Evolutionary conservation across 106 monocot species (phyloP).

Genomic region (Allium fistulosum): DNA sequence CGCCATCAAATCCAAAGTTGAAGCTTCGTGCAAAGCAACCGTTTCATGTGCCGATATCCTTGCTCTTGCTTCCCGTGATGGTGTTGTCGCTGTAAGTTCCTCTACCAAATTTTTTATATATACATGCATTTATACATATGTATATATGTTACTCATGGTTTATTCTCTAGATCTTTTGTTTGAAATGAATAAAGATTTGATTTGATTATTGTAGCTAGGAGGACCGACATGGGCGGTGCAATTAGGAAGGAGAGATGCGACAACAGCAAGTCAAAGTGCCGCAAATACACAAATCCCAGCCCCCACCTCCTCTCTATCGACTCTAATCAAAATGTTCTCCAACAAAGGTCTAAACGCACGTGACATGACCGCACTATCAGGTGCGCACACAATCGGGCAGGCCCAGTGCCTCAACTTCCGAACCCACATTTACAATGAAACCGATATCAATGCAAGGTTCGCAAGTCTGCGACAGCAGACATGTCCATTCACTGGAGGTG

Average conservation of each 20-base stretch:
- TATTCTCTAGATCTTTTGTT: not conserved
- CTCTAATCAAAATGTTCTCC: slow-evolving; percentile 16
- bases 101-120: not conserved
- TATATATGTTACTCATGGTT: not conserved
- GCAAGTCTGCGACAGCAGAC: not conserved
- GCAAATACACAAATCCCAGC: slow-evolving; percentile 22
- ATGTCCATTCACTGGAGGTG: slow-evolving; percentile 9
- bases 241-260: slow-evolving; percentile 23
- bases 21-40: slow-evolving; percentile 16
- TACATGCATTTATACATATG: not conserved
- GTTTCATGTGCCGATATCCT: slow-evolving; percentile 54
- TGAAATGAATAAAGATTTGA: not conserved
- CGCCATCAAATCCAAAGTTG: slow-evolving; percentile 24
- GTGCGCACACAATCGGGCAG: slow-evolving; percentile 37
- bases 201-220: slow-evolving; percentile 1
- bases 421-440: slow-evolving; percentile 19
- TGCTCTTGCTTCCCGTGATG: slow-evolving; percentile 32
- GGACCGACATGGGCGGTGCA: slow-evolving; percentile 29
- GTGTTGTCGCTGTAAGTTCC: slow-evolving; percentile 13
- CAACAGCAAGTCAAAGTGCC: slow-evolving; percentile 16
- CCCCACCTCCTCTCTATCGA: slow-evolving; percentile 12
- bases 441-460: slow-evolving; percentile 18
- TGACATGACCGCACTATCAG: slow-evolving; percentile 42
- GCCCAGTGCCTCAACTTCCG: slow-evolving; percentile 21
- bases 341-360: slow-evolving; percentile 15